Evolutionary conservation across 139 green algal genomes (phyloP).

Genomic region (Picochlorum costavermella): DNA sequence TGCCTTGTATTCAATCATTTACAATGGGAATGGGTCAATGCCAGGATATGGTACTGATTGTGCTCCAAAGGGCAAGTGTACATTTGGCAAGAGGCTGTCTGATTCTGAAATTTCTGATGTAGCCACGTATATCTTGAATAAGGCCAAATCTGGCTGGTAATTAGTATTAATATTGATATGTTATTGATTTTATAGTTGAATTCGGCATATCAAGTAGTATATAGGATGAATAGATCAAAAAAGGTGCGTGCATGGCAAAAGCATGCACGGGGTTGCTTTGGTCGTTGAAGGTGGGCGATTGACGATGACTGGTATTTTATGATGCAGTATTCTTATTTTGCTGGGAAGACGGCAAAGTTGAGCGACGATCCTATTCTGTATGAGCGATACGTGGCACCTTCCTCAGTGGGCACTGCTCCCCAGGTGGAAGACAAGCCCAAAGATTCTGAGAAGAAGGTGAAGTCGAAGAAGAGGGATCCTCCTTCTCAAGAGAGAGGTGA

Average conservation of each 20-base stretch:
- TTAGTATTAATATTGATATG: not conserved
- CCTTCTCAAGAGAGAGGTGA: not conserved
- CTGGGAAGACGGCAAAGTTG: conserved; percentile 14
- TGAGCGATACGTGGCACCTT: conserved; percentile 12
- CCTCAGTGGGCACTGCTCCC: conserved; percentile 4
- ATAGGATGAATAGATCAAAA: conserved; percentile 6
- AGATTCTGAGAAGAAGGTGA: conserved; percentile 1
- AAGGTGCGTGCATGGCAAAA: not conserved
- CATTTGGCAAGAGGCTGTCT: conserved; percentile 58
- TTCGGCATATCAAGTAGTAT: too few relatives aligned
- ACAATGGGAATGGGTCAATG: conserved; percentile 65
- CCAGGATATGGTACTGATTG: conserved; percentile 69
- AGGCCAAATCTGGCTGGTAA: conserved; percentile 43
- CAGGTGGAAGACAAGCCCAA: not conserved
- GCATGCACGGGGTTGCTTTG: not conserved
- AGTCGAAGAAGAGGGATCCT: not conserved
- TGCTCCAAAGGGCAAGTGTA: conserved; percentile 64
- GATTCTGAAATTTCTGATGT: conserved; percentile 55
- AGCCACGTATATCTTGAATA: conserved; percentile 48
- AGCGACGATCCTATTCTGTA: conserved; percentile 22
- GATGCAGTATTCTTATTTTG: conserved; percentile 23
- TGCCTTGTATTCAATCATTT: conserved; percentile 60
- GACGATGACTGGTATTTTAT: not conserved
- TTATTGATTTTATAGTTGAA: not conserved
- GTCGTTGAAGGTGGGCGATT: not conserved